Percentiles rank a stretch among this genome's conserved stretches.
These are phyloP conservation scores for Talaromyces sp. DNA, from an alignment of 2,329 filamentous ascomycete genomes.

Conservation along the genomic window DNA sequence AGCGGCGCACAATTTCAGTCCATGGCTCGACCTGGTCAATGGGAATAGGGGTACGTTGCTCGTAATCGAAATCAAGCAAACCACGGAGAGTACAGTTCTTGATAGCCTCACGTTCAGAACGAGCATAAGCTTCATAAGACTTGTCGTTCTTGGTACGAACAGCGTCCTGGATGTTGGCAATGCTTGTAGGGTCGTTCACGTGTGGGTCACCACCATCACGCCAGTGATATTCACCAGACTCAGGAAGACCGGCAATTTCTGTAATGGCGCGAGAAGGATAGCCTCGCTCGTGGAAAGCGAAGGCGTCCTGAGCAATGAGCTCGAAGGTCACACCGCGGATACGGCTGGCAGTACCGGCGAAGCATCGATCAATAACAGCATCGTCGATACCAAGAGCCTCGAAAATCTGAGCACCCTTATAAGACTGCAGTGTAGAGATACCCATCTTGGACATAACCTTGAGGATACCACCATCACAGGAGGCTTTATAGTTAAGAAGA, in stretches of 20 bases:
- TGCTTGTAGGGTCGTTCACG: slow-evolving; percentile 89
- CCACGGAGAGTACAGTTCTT: slow-evolving; percentile 94
- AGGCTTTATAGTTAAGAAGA: slow-evolving; percentile 95
- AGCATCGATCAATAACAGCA: slow-evolving; percentile 87
- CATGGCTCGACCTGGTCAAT: slow-evolving; percentile 97
- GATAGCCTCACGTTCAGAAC: slow-evolving; percentile 91
- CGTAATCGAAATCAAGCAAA: slow-evolving; percentile 93
- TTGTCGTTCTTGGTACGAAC: slow-evolving; percentile 97
- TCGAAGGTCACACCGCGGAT: slow-evolving; percentile 94
- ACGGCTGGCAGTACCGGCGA: slow-evolving; percentile 88
- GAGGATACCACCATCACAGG: slow-evolving; percentile 90
- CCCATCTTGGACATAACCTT: slow-evolving; percentile 99
- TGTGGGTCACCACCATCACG: slow-evolving; percentile 93
- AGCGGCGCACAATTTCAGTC: slow-evolving; percentile 95
- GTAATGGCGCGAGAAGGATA: slow-evolving; percentile 78
- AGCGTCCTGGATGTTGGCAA: slow-evolving; percentile 95
- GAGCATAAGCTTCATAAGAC: slow-evolving; percentile 94
- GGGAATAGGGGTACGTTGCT: slow-evolving; percentile 76
- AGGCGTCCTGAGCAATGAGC: slow-evolving; percentile 87
- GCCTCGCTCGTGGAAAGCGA: slow-evolving; percentile 90
- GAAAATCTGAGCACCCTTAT: slow-evolving; percentile 98
- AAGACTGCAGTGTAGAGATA: slow-evolving; percentile 91
- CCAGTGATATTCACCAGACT: slow-evolving; percentile 98
- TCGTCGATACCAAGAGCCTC: slow-evolving; percentile 93
- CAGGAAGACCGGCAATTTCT: slow-evolving; percentile 73